phyloP scores from a whole-genome alignment of 129 eudicot genomes.

The Chrysanthemum seticuspe region DNA sequence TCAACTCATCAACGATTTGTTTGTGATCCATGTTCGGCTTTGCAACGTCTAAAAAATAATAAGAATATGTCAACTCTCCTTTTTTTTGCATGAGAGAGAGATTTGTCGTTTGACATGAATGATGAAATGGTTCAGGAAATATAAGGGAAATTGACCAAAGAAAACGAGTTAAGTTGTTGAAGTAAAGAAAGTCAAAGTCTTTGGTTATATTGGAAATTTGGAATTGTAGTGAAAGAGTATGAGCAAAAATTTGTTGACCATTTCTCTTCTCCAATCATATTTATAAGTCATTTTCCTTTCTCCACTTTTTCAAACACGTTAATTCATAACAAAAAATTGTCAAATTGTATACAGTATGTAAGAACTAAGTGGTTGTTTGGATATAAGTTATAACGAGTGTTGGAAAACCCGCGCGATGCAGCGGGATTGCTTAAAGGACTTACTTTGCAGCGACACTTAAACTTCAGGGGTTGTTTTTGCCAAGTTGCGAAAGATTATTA shows the following conservation, averaged over 20 bases:
- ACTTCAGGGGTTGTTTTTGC: too few species aligned
- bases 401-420: too few species aligned
- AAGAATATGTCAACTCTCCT: not conserved
- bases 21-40: constrained; percentile 23
- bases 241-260: constrained; percentile 18
- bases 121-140: not conserved
- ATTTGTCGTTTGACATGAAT: constrained; percentile 15
- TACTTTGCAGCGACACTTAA: too few species aligned
- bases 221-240: constrained; percentile 7
- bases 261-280: constrained; percentile 16
- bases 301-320: not conserved
- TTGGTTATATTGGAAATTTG: not conserved
- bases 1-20: constrained; percentile 46
- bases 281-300: not conserved
- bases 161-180: constrained; percentile 28
- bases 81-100: constrained; percentile 13
- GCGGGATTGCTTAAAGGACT: too few species aligned
- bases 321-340: too few species aligned
- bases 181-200: constrained; percentile 24
- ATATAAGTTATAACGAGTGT: too few species aligned
- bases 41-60: not conserved
- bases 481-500: too few species aligned
- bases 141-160: constrained; percentile 33
- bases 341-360: too few species aligned
- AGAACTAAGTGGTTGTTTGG: too few species aligned